These are phyloP conservation scores for Letharia lupina DNA, from an alignment of 495 filamentous ascomycete genomes.

Conservation along the genomic window DNA sequence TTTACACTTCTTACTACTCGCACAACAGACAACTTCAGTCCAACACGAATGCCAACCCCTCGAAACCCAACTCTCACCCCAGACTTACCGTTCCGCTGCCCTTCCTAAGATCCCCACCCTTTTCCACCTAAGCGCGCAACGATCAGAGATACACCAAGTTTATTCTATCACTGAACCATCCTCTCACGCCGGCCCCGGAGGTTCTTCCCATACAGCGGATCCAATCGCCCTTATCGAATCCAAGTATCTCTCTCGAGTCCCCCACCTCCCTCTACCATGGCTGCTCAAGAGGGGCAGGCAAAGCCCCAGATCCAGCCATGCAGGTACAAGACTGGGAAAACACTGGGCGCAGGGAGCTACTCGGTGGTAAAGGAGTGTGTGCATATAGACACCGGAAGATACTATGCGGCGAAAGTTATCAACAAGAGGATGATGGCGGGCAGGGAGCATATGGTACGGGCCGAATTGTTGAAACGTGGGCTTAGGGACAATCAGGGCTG, in stretches of 20 bases:
- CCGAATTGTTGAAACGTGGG: not conserved
- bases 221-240: not conserved
- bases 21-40: not conserved
- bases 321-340: conserved; percentile 98
- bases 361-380: conserved; percentile 99
- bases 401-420: conserved; percentile 99
- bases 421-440: conserved; percentile 98
- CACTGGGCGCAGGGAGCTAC: conserved; percentile 89
- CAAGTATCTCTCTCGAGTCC: not conserved
- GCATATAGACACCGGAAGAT: conserved; percentile 93
- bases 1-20: not conserved
- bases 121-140: not conserved
- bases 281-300: conserved; percentile 9
- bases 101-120: not conserved
- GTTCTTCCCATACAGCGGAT: not conserved
- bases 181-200: not conserved
- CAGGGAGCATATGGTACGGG: conserved; percentile 88
- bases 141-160: not conserved
- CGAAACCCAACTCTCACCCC: not conserved
- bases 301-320: conserved; percentile 65
- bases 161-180: not conserved
- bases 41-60: not conserved
- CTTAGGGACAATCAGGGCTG: conserved; percentile 8
- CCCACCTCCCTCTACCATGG: not conserved
- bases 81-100: not conserved